Percentiles rank a stretch among this genome's conserved stretches.
Evolutionary conservation across 495 filamentous ascomycete genomes (phyloP).

Genomic region (Podospora fimiseda): DNA sequence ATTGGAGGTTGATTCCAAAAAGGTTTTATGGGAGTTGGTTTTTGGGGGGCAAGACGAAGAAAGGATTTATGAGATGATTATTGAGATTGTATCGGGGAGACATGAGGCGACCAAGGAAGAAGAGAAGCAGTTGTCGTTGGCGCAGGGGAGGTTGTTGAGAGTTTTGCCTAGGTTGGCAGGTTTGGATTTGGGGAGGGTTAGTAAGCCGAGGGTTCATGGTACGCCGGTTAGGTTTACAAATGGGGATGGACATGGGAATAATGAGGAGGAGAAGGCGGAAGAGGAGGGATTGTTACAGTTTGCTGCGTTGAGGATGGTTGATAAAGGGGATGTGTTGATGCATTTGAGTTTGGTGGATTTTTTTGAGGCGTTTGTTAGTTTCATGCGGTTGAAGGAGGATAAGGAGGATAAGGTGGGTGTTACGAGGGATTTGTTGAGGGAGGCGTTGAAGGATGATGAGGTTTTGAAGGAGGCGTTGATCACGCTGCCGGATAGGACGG

Average conservation of each 20-base stretch:
- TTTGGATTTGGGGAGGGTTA: constrained; percentile 58
- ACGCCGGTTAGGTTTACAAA: constrained; percentile 46
- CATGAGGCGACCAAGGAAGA: constrained; percentile 33
- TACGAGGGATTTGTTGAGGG: constrained; percentile 31
- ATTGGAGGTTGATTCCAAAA: constrained; percentile 62
- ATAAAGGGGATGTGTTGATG: constrained; percentile 69
- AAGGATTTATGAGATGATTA: too few species aligned
- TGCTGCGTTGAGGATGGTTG: constrained; percentile 66
- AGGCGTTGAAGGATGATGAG: constrained; percentile 34
- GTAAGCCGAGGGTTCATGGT: constrained; percentile 51
- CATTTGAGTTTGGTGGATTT: constrained; percentile 74
- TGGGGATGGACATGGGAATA: constrained; percentile 9
- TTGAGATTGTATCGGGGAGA: constrained; percentile 50
- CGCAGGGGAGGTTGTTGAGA: constrained; percentile 69
- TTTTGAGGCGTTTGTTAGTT: constrained; percentile 57
- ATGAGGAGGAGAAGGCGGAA: background rate
- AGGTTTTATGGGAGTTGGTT: too few species aligned
- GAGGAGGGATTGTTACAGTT: constrained; percentile 63
- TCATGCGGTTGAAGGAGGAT: constrained; percentile 41
- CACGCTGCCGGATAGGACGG: constrained; percentile 37
- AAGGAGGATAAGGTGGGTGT: constrained; percentile 35
- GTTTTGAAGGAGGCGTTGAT: constrained; percentile 35
- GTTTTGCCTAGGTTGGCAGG: constrained; percentile 61
- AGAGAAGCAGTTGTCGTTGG: constrained; percentile 62
- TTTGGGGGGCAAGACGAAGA: too few species aligned